Evolutionary conservation across 441 rosid genomes (phyloP).

Genomic region (Gossypium schwendimanii): DNA sequence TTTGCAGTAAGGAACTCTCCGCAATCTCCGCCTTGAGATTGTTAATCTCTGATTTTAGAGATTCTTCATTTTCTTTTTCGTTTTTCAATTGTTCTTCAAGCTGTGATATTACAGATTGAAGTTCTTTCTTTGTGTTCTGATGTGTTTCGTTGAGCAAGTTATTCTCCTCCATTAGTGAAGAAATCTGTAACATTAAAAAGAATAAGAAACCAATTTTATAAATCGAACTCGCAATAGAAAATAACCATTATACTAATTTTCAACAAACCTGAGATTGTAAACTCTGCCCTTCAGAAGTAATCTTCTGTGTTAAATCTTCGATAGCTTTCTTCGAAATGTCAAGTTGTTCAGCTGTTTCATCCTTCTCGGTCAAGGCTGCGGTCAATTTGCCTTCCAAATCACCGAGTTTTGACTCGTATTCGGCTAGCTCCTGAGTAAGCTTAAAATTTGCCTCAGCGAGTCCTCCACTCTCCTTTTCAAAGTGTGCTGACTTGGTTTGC

Average conservation of each 20-base stretch:
- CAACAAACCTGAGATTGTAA: conserved; percentile 70
- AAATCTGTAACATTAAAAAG: conserved; percentile 40
- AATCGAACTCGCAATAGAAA: not conserved
- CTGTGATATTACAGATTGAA: conserved; percentile 48
- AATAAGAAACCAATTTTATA: conserved; percentile 8
- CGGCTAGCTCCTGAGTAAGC: conserved; percentile 65
- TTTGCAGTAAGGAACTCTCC: conserved; percentile 52
- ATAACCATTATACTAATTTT: not conserved
- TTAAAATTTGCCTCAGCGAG: conserved; percentile 76
- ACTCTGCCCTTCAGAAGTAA: conserved; percentile 56
- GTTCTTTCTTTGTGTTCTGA: conserved; percentile 66
- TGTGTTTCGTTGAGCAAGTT: conserved; percentile 51
- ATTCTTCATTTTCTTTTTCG: conserved; percentile 46
- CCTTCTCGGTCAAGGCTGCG: conserved; percentile 45
- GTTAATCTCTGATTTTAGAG: conserved; percentile 47
- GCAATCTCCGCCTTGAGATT: conserved; percentile 41
- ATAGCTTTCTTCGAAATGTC: conserved; percentile 46
- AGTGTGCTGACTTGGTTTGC: conserved; percentile 42
- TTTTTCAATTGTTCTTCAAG: conserved; percentile 57
- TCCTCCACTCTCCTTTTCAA: conserved; percentile 64
- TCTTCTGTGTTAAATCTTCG: conserved; percentile 60
- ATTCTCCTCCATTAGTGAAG: conserved; percentile 68
- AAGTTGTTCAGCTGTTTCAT: conserved; percentile 54
- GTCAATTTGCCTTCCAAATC: conserved; percentile 53
- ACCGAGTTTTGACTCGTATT: conserved; percentile 46